Percentiles rank a stretch among this genome's conserved stretches.
Conservation (phyloP, 1,284 basidiomycete species). For the Mycena citricolor region DNA sequence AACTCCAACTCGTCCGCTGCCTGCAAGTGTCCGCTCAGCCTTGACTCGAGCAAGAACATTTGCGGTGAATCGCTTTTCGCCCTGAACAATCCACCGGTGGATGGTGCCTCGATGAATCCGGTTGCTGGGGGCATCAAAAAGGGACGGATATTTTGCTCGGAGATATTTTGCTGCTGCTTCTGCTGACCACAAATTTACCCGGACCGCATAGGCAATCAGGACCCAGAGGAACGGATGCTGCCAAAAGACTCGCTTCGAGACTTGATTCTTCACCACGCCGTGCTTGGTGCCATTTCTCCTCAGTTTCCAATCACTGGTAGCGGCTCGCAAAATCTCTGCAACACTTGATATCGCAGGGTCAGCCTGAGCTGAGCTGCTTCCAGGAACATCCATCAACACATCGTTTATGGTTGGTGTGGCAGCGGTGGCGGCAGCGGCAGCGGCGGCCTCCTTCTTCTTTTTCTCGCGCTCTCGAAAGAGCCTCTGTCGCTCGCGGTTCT, state of each 20-base stretch:
- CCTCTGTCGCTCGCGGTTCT: too few relatives aligned
- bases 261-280: neutral
- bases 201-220: neutral
- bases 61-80: neutral
- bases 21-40: neutral
- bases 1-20: slow-evolving; percentile 4
- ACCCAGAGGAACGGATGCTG: slow-evolving; percentile 9
- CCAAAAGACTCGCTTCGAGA: slow-evolving; percentile 2
- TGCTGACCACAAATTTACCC: neutral
- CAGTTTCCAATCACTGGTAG: too few relatives aligned
- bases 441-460: too few relatives aligned
- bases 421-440: too few relatives aligned
- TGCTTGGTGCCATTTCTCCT: neutral
- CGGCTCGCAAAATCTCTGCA: too few relatives aligned
- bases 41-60: neutral
- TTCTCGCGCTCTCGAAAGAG: too few relatives aligned
- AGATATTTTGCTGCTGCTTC: neutral
- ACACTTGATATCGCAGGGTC: too few relatives aligned
- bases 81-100: slow-evolving; percentile 3
- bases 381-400: too few relatives aligned
- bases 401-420: too few relatives aligned
- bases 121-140: slow-evolving; percentile 2
- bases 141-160: neutral
- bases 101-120: neutral
- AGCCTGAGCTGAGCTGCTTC: too few relatives aligned